These are phyloP conservation scores for Nicotiana attenuata DNA, from an alignment of 257 asterid species.

Conservation along the genomic window DNA sequence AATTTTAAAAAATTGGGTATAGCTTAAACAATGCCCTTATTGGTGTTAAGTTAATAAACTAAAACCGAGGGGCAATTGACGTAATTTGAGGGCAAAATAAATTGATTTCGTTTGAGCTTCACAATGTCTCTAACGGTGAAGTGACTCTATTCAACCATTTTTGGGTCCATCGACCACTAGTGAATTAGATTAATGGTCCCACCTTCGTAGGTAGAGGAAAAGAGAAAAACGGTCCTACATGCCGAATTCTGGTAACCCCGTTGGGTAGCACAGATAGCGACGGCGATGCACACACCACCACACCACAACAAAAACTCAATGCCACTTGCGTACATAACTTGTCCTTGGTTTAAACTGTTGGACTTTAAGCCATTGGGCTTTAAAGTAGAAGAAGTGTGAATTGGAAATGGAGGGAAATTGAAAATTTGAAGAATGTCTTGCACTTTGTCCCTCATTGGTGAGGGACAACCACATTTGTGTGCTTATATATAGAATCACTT, in stretches of 20 bases:
- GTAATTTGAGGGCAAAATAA: not conserved
- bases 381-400: too few relatives aligned
- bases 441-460: too few relatives aligned
- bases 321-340: slow-evolving; percentile 3
- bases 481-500: too few relatives aligned
- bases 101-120: not conserved
- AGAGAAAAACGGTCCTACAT: slow-evolving; percentile 33
- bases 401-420: too few relatives aligned
- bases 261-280: slow-evolving; percentile 41
- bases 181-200: slow-evolving; percentile 19
- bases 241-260: slow-evolving; percentile 51
- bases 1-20: too few relatives aligned
- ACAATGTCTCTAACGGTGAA: not conserved
- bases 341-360: not conserved
- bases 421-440: too few relatives aligned
- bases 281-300: slow-evolving; percentile 25
- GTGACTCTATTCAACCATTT: not conserved
- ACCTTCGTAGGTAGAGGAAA: slow-evolving; percentile 15
- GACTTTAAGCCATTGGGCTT: too few relatives aligned
- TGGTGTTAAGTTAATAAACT: not conserved
- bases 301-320: not conserved
- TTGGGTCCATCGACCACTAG: not conserved
- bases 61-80: not conserved
- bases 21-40: too few relatives aligned
- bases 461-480: too few relatives aligned